Base-by-base conservation (phyloP, 345 rosid species). In the Microcos paniculata region DNA sequence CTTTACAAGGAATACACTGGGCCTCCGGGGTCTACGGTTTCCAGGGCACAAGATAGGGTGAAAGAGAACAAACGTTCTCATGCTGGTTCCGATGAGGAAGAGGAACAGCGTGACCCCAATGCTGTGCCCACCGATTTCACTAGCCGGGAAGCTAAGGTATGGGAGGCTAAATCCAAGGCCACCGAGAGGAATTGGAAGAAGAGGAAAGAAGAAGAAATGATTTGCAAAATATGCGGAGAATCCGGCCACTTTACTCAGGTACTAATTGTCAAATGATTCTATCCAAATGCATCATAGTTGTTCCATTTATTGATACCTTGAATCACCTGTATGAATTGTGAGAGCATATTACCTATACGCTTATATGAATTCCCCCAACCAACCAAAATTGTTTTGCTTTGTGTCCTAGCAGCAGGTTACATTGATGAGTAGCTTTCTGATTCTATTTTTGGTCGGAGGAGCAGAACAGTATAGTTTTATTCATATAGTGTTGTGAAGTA, bases 221-320 rank as follows among this genome's bases (percentile, higher is more conserved):
- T 96, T 46, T 96, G 99, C 84, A 96, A 92, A 83, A 88, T 96
- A 30, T 96, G 99, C 67, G 99, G 98, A 21, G 94, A 96, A 79
- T 89, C 99, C 24, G 99, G 97, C 81, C 99, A 96, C 74, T 96
- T 96, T 77, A 96, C 99, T 80, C 99, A 96, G 98, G 99, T 92
- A 57, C n/a, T 28, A 28, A 12, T 18, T 62, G 61, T 61, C 14
- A 18, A 19, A 13, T 1, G 43, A 35, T 30, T 46, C 4, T 66
- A 18, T 30, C 2, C 5, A 12, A 69, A 49, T 49, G 57, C 43
- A 19, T 15, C 23, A 5, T 49, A 49, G 19, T 69, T 49, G 72
- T 53, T 69, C 28, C 18, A 11, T 18, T 68, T 3, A 26, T 46
- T 8, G 40, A 26, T 28, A 28, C 49, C 59, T 9, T 19, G 62